Evolutionary conservation across 441 rosid genomes (phyloP), one percentile per base, ranked within the genome.

Genomic region (Populus tomentosa): DNA sequence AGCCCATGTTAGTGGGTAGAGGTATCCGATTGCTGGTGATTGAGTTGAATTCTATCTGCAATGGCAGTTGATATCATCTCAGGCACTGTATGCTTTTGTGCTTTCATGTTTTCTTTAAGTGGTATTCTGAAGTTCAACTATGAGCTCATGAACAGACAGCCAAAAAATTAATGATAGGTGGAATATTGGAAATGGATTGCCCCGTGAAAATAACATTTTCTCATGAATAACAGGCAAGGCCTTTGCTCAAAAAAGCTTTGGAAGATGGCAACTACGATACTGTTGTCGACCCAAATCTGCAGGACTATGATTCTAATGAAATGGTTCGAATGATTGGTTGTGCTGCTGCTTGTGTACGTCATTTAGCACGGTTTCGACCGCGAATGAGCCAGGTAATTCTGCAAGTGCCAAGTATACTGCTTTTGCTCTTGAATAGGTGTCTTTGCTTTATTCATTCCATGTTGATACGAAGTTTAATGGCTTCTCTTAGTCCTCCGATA

Each of bases 331-430:
- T 94, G 97, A 88, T 93, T 69, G 83, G 90, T 65, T 95, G 97
- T 81, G 98, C 98, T 77, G 95, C 97, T 0, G 98, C 97, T 74
- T 88, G 93, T 20, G 91, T 93, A 71, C 93, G 95, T 26, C 92
- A 90, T 83, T 91, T 92, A 30, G 96, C 97, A 67, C 85, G 93
- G 30, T 88, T 88, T 33, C 88, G 97, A 75, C 99, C 99, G 33
- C 87, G 87, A 78, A 91, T 92, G 93, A 91, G 94, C 81, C 99
- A 95, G 97, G 99, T 95, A 84, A 76, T 70, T 50, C 30, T 24
- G 11, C 53, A 61, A 24, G 59, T 61, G 69, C 50, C 28, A 21
- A 59, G n/a, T 7, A 64, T 67, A 7, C 46, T 64, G 73, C 69
- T 74, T 33, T 76, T 46, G 16, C n/a, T 28, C 53, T 32, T 26